Conservation (phyloP, 202 grass and related monocot genomes). For the Zoysia matrella region DNA sequence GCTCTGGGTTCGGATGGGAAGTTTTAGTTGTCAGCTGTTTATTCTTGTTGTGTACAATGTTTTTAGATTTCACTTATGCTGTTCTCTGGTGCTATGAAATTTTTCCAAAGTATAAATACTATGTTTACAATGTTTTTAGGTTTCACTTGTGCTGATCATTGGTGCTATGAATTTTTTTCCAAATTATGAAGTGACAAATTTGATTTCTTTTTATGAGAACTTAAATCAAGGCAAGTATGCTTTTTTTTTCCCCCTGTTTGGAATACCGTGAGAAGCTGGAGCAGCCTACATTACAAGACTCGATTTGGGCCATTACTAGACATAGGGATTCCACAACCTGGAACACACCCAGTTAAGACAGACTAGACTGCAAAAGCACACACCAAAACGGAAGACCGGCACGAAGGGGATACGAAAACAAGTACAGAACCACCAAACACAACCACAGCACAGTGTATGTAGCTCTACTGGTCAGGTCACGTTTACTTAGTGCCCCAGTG, state of each 20-base stretch:
- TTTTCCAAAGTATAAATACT: no score
- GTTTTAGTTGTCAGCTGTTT: no score
- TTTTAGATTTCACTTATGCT: no score
- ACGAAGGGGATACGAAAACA: not conserved
- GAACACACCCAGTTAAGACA: not conserved
- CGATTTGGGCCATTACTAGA: not conserved
- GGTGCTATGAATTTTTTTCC: not conserved
- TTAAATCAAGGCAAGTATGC: not conserved
- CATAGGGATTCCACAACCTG: not conserved
- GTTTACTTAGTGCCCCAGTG: not conserved
- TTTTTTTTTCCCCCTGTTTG: not conserved
- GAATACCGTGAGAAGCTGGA: not conserved
- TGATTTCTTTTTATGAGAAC: not conserved
- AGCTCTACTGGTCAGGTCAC: not conserved
- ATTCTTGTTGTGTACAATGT: no score
- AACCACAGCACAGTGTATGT: not conserved
- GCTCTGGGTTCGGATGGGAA: no score
- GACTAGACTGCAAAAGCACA: not conserved
- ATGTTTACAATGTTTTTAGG: no score
- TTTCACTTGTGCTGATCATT: no score
- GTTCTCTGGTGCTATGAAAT: no score
- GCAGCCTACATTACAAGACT: not conserved
- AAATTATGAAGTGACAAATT: not conserved
- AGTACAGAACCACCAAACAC: not conserved
- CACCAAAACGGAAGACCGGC: not conserved